A percentile compares a stretch with the other conserved stretches of the same genome.
Conservation (phyloP, 805 yeast genomes). For the Candida dajiaensis region DNA sequence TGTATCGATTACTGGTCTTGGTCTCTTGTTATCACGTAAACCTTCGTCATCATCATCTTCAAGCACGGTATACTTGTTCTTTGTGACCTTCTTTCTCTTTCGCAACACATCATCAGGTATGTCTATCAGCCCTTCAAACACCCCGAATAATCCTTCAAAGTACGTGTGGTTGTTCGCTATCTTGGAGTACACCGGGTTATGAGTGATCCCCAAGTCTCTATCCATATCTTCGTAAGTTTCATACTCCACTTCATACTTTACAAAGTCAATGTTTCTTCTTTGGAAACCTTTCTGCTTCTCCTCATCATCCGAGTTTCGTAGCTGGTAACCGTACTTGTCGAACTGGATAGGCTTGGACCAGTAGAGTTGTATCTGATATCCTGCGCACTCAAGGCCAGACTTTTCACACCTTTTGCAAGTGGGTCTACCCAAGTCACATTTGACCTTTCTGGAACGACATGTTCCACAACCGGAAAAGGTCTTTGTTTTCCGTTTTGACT, state of each 20-base stretch:
- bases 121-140: conserved; percentile 44
- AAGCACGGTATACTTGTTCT: conserved; percentile 18
- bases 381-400: conserved; percentile 67
- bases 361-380: conserved; percentile 73
- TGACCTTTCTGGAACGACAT: conserved; percentile 72
- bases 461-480: conserved; percentile 89
- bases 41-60: conserved; percentile 4
- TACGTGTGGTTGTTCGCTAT: conserved; percentile 41
- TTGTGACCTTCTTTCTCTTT: conserved; percentile 22
- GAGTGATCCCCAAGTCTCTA: conserved; percentile 51
- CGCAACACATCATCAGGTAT: conserved; percentile 17
- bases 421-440: conserved; percentile 73
- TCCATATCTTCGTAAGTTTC: conserved; percentile 82
- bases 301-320: conserved; percentile 17
- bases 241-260: conserved; percentile 61
- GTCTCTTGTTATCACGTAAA: not conserved
- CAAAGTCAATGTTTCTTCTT: conserved; percentile 69
- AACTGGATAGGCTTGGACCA: conserved; percentile 60
- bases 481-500: conserved; percentile 42
- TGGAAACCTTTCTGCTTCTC: conserved; percentile 51
- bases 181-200: conserved; percentile 38
- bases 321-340: conserved; percentile 38
- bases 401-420: conserved; percentile 64
- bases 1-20: not conserved
- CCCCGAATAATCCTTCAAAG: conserved; percentile 77